Base-by-base conservation (phyloP, 495 filamentous ascomycete species). In the Cercophora scortea region DNA sequence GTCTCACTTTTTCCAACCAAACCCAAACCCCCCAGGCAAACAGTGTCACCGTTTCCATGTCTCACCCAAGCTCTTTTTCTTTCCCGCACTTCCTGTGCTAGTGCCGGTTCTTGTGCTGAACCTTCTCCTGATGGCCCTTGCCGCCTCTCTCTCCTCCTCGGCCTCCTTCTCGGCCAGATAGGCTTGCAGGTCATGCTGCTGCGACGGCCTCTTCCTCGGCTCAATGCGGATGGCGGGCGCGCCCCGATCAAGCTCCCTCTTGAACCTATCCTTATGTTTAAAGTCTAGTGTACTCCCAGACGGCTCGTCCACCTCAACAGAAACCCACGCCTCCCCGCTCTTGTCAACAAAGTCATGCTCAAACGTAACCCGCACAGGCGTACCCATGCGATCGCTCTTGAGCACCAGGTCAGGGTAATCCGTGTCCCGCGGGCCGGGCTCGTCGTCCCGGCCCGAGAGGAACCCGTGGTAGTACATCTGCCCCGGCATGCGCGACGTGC, bases 401-500 rank as follows among this genome's bases (percentile, higher is more conserved):
- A 25, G 25, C 25, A 18, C 36, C 18, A 12, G 16, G 3, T 15
- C 45, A 7, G n/a, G 10, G 10, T 16, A 13, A 8, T 39, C 25
- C 8, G 49, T 35, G 1, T 10, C 13, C n/a, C 12, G 40, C 47
- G 38, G 19, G 10, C 34, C 25, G 45, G 10, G 9, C n/a, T 34
- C 13, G 32, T 34, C 45, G 0, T 15, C 11, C 10, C 32, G 11
- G 5, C 16, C 12, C 9, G 32, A 35, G 32, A 39, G 4, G 16
- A 47, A 18, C n/a, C 35, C 46, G 42, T 33, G 36, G 47, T 54
- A 67, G 35, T 65, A 59, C 49, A 63, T 56, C 19, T 65, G 67
- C 1, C 65, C 66, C 13, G 76, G 76, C 40, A 81, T 50, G 13
- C 68, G 59, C 36, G 53, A 50, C 7, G 69, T 47, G 19, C 75